Conservation (phyloP, 805 yeast species). For the Wickerhamomyces ciferrii region DNA sequence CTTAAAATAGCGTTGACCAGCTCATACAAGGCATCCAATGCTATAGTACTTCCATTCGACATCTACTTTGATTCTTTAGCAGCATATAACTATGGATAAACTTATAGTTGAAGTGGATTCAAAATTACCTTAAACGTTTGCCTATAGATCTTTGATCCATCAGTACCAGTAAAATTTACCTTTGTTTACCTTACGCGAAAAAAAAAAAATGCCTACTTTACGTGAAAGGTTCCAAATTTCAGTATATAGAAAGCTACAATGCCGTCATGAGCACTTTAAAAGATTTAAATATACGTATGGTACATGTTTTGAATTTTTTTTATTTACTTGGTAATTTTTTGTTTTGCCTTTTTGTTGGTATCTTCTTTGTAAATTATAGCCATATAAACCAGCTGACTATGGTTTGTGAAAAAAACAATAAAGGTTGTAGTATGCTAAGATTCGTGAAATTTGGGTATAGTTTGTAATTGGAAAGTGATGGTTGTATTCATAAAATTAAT, state of each 20-base stretch:
- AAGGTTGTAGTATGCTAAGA: background rate
- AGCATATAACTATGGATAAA: background rate
- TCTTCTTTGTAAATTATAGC: no score
- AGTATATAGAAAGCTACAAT: no score
- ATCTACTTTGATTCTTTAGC: background rate
- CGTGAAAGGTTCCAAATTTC: background rate
- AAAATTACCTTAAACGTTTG: no score
- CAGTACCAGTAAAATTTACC: background rate
- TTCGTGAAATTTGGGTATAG: background rate
- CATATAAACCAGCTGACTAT: background rate
- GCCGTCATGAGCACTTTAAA: no score
- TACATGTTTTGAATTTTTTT: background rate
- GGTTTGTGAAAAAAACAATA: background rate
- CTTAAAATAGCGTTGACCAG: slow-evolving; percentile 11
- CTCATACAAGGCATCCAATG: slow-evolving; percentile 12
- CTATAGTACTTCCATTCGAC: slow-evolving; percentile 1
- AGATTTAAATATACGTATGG: background rate
- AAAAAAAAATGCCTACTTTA: background rate
- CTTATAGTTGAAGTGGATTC: no score
- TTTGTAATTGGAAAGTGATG: no score
- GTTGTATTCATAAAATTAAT: no score
- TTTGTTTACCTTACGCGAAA: background rate
- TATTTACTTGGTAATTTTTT: background rate
- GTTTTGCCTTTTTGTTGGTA: no score
- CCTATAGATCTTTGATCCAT: background rate